Evolutionary conservation across 2,329 filamentous ascomycete genomes (phyloP), one percentile per base, ranked within the genome.

Genomic region (Penicillium sp.): DNA sequence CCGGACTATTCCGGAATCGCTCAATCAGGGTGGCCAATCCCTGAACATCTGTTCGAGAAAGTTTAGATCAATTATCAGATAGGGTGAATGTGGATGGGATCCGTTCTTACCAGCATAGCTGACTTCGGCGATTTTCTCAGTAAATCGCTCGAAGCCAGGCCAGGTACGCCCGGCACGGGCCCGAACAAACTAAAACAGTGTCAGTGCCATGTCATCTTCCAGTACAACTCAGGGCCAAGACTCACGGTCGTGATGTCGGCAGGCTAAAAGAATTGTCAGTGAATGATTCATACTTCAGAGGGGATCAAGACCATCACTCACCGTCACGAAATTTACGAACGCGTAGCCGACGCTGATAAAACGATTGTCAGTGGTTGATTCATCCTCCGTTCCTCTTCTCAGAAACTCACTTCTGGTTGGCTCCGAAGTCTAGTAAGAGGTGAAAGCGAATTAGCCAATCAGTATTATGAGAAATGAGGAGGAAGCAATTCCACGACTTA

Each of bases 1-100:
- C 93, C 0, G 92, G 94, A 42, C 92, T 97, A 80, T 99, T 99
- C 38, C 95, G 89, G 73, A 99, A 99, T 74, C 98, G 97, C 75
- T 96, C 91, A 6, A 97, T 87, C 0, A 98, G 83, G 65, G 92
- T 94, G 72, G 97, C 93, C 65, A 90, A 89, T 49, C 95, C 95
- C 80, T 99, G 95, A 61, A 97, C 94, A 13, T 93, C 90, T 93
- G 59, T 45, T 52, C 38, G 22, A 13, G 35, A 10, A 58, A 55
- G 54, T n/a, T 80, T 58, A 80, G 71, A 52, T 65, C 30, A 35
- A 51, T 46, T 7, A 28, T 13, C 19, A 3, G 30, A 30, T 30
- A n/a, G 22, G 53, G 37, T 28, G 6, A 14, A 33, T 33, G 38
- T 4, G 11, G 37, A 52, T 38, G 33, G 26, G 7, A 19, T 11